These are phyloP conservation scores for Breynia disticha DNA, from an alignment of 441 rosid species.

Conservation along the genomic window DNA sequence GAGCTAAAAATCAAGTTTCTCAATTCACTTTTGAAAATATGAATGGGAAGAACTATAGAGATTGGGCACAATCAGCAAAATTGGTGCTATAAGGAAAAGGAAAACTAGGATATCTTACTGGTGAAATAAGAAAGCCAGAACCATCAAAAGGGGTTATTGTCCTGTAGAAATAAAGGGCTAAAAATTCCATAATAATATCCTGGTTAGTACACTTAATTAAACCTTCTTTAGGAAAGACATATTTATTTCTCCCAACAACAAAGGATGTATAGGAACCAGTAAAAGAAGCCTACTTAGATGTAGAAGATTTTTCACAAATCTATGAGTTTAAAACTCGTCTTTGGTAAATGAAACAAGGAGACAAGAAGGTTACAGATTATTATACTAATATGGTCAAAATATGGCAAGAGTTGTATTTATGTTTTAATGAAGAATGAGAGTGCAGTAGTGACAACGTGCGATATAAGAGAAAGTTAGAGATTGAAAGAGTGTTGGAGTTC, in stretches of 20 bases:
- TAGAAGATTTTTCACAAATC: slow-evolving; percentile 8
- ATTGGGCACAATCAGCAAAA: not conserved
- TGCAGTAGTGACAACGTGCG: not conserved
- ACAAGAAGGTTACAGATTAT: slow-evolving; percentile 3
- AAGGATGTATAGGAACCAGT: not conserved
- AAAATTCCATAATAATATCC: not conserved
- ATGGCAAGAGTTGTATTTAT: slow-evolving; percentile 3
- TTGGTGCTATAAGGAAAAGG: not conserved
- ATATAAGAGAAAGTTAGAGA: not conserved
- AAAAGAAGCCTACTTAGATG: not conserved
- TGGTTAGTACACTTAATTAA: slow-evolving; percentile 9
- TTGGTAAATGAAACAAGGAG: slow-evolving; percentile 6
- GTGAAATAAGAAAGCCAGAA: not conserved
- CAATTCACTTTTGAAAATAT: not conserved
- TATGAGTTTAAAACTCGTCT: slow-evolving; percentile 5
- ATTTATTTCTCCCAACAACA: not conserved
- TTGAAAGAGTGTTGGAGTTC: not conserved
- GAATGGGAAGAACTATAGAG: not conserved
- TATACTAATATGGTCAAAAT: not conserved
- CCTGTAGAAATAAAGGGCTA: not conserved
- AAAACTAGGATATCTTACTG: not conserved
- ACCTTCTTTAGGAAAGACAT: not conserved
- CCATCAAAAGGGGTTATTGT: not conserved
- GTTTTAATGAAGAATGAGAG: not conserved
- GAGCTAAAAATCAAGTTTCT: too few species aligned